phyloP scores from a whole-genome alignment of 78 protist species.

The Andalucia godoyi region DNA sequence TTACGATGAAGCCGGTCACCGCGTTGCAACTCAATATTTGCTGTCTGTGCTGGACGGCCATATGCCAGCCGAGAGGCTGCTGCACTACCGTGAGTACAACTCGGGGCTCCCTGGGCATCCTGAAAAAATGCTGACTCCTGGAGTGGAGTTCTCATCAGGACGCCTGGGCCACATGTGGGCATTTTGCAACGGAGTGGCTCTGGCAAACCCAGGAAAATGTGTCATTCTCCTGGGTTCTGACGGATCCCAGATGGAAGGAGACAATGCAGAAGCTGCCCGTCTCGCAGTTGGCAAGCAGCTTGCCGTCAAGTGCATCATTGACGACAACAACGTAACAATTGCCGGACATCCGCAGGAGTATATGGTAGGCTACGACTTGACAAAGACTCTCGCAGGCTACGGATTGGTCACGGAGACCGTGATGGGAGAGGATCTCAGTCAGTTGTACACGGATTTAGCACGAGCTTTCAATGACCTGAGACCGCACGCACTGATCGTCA shows the following conservation, averaged over 20 bases:
- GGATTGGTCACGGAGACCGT: background rate
- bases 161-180: conserved; percentile 34
- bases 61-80: background rate
- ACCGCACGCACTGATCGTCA: conserved; percentile 8
- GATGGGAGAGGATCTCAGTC: conserved; percentile 13
- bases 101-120: conserved; percentile 7
- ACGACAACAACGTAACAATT: conserved; percentile 29
- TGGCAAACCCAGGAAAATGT: conserved; percentile 12
- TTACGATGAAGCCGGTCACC: conserved; percentile 31
- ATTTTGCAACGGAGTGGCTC: conserved; percentile 10
- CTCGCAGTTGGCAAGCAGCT: conserved; percentile 4
- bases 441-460: background rate
- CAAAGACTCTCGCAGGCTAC: conserved; percentile 20
- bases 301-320: conserved; percentile 6
- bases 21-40: conserved; percentile 7
- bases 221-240: conserved; percentile 11
- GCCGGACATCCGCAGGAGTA: conserved; percentile 12
- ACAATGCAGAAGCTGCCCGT: conserved; percentile 22
- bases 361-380: background rate
- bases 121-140: conserved; percentile 9
- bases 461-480: background rate
- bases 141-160: background rate
- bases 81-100: background rate
- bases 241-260: conserved; percentile 12
- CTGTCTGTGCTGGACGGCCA: conserved; percentile 1